phyloP scores from a whole-genome alignment of 192 early-diverging fungal genomes.

The Podila clonocystis region DNA sequence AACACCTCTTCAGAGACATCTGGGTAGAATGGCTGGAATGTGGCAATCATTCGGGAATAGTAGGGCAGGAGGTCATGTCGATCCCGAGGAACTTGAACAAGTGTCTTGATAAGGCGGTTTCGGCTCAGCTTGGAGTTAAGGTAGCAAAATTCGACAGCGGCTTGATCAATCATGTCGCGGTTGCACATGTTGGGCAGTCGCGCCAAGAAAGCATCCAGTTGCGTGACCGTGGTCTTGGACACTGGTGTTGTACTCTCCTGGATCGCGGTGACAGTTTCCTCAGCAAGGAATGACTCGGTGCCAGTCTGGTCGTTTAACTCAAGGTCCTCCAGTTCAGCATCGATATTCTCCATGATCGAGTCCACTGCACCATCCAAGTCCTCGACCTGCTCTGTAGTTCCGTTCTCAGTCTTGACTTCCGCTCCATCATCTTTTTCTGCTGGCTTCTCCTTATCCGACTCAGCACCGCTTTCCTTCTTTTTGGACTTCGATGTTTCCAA shows the following conservation, averaged over 20 bases:
- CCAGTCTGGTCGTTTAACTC: constrained; percentile 27
- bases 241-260: constrained; percentile 12
- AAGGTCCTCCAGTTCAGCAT: constrained; percentile 37
- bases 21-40: constrained; percentile 85
- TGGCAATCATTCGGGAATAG: constrained; percentile 90
- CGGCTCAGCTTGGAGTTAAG: constrained; percentile 84
- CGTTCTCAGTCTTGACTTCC: constrained; percentile 13
- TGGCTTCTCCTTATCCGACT: constrained; percentile 38
- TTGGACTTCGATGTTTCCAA: constrained; percentile 66
- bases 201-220: constrained; percentile 75
- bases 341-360: constrained; percentile 26
- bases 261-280: constrained; percentile 18
- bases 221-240: constrained; percentile 49
- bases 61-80: constrained; percentile 90
- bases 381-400: constrained; percentile 31
- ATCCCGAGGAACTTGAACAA: constrained; percentile 83
- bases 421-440: constrained; percentile 53
- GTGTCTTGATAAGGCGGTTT: constrained; percentile 77
- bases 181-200: constrained; percentile 81
- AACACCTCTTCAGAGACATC: constrained; percentile 83
- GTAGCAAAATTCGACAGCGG: constrained; percentile 94
- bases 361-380: constrained; percentile 38
- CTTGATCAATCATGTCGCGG: constrained; percentile 86
- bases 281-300: constrained; percentile 37
- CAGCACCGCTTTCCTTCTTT: constrained; percentile 30